Conservation (phyloP, 73 alveolate species). For the Tetrahymena malaccensis region DNA sequence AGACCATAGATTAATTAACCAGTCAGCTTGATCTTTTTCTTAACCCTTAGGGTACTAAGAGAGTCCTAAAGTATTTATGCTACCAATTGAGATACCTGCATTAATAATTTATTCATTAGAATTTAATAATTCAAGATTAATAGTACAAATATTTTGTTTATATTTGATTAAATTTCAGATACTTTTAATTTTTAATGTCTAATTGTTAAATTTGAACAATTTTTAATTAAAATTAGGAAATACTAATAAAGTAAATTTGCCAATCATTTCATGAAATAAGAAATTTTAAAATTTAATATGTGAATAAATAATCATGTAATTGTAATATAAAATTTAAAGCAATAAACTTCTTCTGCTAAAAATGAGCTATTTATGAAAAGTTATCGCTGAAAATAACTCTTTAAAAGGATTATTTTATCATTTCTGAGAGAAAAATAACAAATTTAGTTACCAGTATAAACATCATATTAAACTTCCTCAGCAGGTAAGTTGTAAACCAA, state of each 20-base stretch:
- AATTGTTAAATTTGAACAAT: no score
- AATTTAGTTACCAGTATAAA: constrained; percentile 39
- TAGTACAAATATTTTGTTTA: background rate
- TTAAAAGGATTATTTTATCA: background rate
- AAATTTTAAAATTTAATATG: no score
- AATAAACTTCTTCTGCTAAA: no score
- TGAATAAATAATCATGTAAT: background rate
- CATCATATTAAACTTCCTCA: constrained; percentile 48
- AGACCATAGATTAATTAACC: constrained; percentile 25
- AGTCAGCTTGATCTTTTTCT: constrained; percentile 31
- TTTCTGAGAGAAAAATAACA: background rate
- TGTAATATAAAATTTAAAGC: no score
- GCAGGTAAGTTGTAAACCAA: constrained; percentile 11
- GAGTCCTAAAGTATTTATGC: constrained; percentile 47
- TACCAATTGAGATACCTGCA: constrained; percentile 53
- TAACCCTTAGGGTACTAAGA: constrained; percentile 40
- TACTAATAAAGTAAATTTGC: no score
- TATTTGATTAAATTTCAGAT: no score
- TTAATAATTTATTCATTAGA: background rate
- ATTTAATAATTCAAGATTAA: background rate
- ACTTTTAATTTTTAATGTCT: no score
- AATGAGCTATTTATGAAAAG: background rate
- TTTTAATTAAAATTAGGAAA: no score
- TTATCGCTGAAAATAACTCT: background rate
- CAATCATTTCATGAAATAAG: no score